phyloP scores from a whole-genome alignment of 2,329 filamentous ascomycete genomes.

The Grosmannia serpens region DNA sequence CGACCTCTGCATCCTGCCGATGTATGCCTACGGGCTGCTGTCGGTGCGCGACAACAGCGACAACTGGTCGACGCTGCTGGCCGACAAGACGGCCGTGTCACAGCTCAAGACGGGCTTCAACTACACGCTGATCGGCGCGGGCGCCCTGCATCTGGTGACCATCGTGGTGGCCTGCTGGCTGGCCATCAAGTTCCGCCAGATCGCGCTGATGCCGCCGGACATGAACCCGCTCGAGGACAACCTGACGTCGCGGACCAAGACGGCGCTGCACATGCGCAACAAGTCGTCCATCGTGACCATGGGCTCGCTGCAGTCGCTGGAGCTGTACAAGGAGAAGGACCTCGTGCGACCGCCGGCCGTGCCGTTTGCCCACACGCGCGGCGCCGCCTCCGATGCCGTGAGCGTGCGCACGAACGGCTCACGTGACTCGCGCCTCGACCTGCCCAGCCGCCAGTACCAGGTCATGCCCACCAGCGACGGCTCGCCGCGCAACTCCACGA shows the following conservation, averaged over 20 bases:
- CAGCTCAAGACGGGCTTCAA: conserved; percentile 57
- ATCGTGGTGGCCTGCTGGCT: conserved; percentile 64
- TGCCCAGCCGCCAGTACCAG: conserved; percentile 46
- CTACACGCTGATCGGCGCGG: conserved; percentile 52
- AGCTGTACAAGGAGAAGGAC: conserved; percentile 43
- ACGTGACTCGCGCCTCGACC: conserved; percentile 41
- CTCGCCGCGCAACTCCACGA: conserved; percentile 27
- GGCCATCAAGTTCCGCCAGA: conserved; percentile 68
- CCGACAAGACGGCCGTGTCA: conserved; percentile 39
- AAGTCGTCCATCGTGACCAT: conserved; percentile 42
- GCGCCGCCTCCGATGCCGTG: conserved; percentile 24
- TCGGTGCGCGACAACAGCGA: conserved; percentile 31
- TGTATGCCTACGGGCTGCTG: conserved; percentile 45
- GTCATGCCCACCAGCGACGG: conserved; percentile 24
- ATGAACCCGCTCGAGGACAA: conserved; percentile 90
- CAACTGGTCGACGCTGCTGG: conserved; percentile 59
- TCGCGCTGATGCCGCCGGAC: conserved; percentile 73
- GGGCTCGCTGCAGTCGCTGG: conserved; percentile 20
- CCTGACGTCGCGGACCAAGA: conserved; percentile 53
- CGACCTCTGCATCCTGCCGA: conserved; percentile 46
- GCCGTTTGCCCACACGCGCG: conserved; percentile 71
- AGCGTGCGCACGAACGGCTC: conserved; percentile 27
- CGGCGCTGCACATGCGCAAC: conserved; percentile 57
- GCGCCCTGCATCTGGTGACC: conserved; percentile 59
- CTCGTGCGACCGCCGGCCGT: conserved; percentile 42